Evolutionary conservation across 257 asterid genomes (phyloP).

Genomic region (Petrea volubilis): DNA sequence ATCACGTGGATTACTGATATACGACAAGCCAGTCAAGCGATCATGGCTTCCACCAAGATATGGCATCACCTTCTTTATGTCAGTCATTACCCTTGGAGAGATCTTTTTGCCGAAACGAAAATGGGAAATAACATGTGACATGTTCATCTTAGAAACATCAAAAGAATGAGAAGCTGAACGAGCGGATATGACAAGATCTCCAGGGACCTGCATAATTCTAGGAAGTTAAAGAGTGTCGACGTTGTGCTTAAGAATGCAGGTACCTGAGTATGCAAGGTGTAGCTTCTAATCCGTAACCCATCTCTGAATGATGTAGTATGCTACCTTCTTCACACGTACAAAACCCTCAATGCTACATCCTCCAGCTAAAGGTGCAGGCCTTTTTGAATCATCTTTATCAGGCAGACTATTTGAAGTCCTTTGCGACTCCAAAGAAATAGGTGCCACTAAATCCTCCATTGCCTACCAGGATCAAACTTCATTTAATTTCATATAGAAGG

Average conservation of each 20-base stretch:
- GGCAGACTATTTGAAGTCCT: constrained; percentile 47
- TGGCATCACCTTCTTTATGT: constrained; percentile 70
- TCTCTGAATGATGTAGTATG: constrained; percentile 5
- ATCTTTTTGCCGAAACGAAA: constrained; percentile 84
- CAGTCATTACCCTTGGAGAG: constrained; percentile 67
- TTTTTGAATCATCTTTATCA: constrained; percentile 49
- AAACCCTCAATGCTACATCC: constrained; percentile 97
- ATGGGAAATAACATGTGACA: constrained; percentile 81
- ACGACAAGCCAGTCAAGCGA: constrained; percentile 68
- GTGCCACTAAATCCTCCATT: constrained; percentile 83
- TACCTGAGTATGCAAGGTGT: not conserved
- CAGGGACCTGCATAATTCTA: constrained; percentile 75
- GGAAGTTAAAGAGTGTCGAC: constrained; percentile 16
- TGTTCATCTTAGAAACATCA: constrained; percentile 96
- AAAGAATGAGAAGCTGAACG: constrained; percentile 91
- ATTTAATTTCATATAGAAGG: constrained; percentile 17
- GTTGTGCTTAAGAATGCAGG: not conserved
- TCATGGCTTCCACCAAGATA: constrained; percentile 81
- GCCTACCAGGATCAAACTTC: constrained; percentile 52
- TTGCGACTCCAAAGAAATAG: constrained; percentile 64
- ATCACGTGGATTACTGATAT: constrained; percentile 81
- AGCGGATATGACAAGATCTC: constrained; percentile 89
- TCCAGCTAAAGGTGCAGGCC: constrained; percentile 92
- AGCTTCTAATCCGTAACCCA: not conserved
- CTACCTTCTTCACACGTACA: constrained; percentile 95